Base-by-base conservation (phyloP, 345 rosid species). In the Aegle marmelos region DNA sequence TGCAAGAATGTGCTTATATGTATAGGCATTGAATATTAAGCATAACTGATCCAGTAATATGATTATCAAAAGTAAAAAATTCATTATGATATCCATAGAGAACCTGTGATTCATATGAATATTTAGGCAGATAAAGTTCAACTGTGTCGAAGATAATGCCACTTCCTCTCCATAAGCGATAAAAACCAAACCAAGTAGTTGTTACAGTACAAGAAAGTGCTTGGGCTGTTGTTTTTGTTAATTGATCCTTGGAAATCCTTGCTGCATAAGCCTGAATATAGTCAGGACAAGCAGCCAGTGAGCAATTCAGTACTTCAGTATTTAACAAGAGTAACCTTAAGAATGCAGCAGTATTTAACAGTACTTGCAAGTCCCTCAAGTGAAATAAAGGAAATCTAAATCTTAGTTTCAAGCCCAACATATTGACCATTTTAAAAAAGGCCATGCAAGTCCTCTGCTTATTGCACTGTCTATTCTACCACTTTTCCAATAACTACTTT, bases 121-220 rank as follows among this genome's bases (percentile, higher is more conserved):
- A 95, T 67, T 70, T 86, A 73, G 98, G 98, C 86, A 95, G 92
- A 71, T 90, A 82, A 80, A 92, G 92, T 50, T 89, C 89, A 82
- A 85, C 82, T 1, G 83, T 79, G 72, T 93, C 97, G 30, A 88
- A 71, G 61, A 87, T 79, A 79, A 63, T 81, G 57, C 84, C 76
- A 68, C 84, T 89, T 81, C 87, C 86, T 87, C 81, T 90, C 78
- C 88, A 81, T 50, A 90, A 78, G 39, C 88, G 86, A 80, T 80
- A 72, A 76, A 88, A 95, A 54, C 98, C 98, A 90, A 90, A 84
- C 98, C 98, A 93, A 24, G 90, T 88, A 45, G 98, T 93, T 63
- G 91, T 91, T 53, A 95, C 95, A 75, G 79, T 89, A 84, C 98
- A 95, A 72, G 76, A 50, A 74, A 86, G 81, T 76, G 90, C 91